Base-by-base conservation (phyloP, 1,284 basidiomycete species). In the Athelia sp. region DNA sequence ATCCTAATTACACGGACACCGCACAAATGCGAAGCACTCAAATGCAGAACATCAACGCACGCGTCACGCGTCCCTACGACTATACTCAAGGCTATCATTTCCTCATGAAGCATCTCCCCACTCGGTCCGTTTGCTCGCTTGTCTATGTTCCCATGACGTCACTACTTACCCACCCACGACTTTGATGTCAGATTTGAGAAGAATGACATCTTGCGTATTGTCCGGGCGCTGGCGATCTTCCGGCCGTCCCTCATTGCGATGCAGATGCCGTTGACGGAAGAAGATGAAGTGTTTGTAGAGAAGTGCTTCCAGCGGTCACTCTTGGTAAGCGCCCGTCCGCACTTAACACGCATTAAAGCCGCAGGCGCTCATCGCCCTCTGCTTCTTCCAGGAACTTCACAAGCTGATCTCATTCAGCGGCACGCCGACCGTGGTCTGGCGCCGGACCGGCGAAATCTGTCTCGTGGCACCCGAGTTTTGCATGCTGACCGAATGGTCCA, bases 391-490 rank as follows among this genome's bases (percentile, higher is more conserved):
- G 91, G 94, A 98, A 75, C 81, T 98, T 50, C 93, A 98, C 66
- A 98, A 98, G 69, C 78, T 98, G 54, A 96, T 99, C 56, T 93
- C 92, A 40, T 97, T 93, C 67, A 95, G 90, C 54, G 97, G 96
- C 4, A 99, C 97, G n/a, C 97, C 96, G 2, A 99, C 96, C 1
- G 93, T 97, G n/a, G 91, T 98, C 1, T 99, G 96, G 96, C 84
- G 96, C 26, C 78, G 96, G 45, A 99, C 97, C 15, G 96, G 96
- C 62, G 97, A 99, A 72, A 93, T 99, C 34, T 95, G 93, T 62
- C 84, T 97, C 40, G 96, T 96, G 42, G 94, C 95, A 0, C 89
- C 93, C 1, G 95, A 99, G 69, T 99, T 99, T 64, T 93, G 89
- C 66, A 88, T 93, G 78, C 75, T 99, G 52, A 94, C 93, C 2